phyloP scores from a whole-genome alignment of 1,284 basidiomycete species.

The Cerioporus squamosus region DNA sequence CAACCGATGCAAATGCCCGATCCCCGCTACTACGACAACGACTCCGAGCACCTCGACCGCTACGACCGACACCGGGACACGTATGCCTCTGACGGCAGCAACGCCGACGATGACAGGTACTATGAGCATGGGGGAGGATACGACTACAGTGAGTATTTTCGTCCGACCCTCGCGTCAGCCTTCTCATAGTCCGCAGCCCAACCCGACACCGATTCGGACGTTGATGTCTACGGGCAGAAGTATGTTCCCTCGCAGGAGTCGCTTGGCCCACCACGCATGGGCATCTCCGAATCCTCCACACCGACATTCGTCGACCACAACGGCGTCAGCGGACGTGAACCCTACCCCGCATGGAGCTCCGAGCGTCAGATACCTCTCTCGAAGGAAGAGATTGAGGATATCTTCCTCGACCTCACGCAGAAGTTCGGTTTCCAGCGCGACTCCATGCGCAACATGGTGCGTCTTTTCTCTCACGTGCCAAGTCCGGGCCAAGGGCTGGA shows the following conservation, averaged over 20 bases:
- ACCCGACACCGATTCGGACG: slow-evolving; percentile 78
- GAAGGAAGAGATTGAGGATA: slow-evolving; percentile 99
- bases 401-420: slow-evolving; percentile 96
- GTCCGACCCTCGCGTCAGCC: slow-evolving; percentile 24
- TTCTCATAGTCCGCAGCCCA: slow-evolving; percentile 44
- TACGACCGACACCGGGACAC: slow-evolving; percentile 60
- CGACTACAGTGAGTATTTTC: slow-evolving; percentile 50
- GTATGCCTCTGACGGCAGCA: slow-evolving; percentile 73
- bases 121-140: slow-evolving; percentile 68
- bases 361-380: slow-evolving; percentile 94
- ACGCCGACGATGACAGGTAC: slow-evolving; percentile 59
- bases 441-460: slow-evolving; percentile 88
- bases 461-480: slow-evolving; percentile 31
- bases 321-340: slow-evolving; percentile 62
- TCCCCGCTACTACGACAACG: slow-evolving; percentile 71
- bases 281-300: slow-evolving; percentile 64
- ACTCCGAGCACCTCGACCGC: slow-evolving; percentile 69
- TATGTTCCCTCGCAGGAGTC: slow-evolving; percentile 77
- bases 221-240: slow-evolving; percentile 70
- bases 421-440: slow-evolving; percentile 99
- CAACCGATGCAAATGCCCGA: slow-evolving; percentile 36
- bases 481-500: neutral
- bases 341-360: slow-evolving; percentile 92
- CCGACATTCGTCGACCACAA: slow-evolving; percentile 64
- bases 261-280: slow-evolving; percentile 59